phyloP scores from a whole-genome alignment of 2,329 filamentous ascomycete species.

The Fonsecaea multimorphosa region DNA sequence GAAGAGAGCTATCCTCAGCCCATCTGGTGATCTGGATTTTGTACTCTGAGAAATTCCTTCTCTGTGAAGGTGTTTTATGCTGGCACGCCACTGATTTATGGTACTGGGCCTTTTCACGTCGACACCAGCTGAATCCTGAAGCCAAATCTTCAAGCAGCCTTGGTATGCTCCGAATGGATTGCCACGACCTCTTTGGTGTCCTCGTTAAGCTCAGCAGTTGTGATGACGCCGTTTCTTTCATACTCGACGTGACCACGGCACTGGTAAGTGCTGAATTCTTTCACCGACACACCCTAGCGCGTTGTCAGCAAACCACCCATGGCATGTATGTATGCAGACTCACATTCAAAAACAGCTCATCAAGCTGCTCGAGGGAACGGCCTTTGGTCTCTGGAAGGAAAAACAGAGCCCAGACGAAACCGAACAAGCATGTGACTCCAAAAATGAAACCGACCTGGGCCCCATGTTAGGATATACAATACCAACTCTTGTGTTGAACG shows the following conservation, averaged over 20 bases:
- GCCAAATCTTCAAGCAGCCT: no score
- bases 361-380: conserved; percentile 40
- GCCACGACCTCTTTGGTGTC: background rate
- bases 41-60: background rate
- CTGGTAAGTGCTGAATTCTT: conserved; percentile 7
- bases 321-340: background rate
- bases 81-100: background rate
- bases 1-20: conserved; percentile 3
- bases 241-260: conserved; percentile 14
- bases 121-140: background rate
- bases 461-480: background rate
- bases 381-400: conserved; percentile 40
- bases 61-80: no score
- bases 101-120: background rate
- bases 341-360: conserved; percentile 40
- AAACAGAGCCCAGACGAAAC: conserved; percentile 27
- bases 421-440: conserved; percentile 5
- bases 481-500: background rate
- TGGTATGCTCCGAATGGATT: background rate
- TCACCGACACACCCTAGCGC: conserved; percentile 5
- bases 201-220: conserved; percentile 5
- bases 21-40: background rate
- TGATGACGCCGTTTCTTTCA: conserved; percentile 1
- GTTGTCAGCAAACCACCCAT: background rate
- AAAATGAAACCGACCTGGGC: conserved; percentile 17